Evolutionary conservation across 2,329 filamentous ascomycete genomes (phyloP).

Genomic region (Xylariaceae sp.): DNA sequence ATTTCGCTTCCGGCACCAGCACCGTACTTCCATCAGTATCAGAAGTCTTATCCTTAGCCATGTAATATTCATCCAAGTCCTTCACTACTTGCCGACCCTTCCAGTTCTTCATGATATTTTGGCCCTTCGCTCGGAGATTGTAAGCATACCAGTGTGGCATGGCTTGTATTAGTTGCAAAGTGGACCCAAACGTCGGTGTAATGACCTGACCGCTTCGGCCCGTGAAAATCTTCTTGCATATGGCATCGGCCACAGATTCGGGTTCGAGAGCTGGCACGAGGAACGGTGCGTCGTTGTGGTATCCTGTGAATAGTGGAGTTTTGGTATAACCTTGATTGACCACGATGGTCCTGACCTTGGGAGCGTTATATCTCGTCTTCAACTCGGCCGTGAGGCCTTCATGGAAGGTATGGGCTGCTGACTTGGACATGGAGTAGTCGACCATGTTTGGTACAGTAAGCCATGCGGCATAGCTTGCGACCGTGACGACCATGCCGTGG

Average conservation of each 20-base stretch:
- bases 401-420: constrained; percentile 63
- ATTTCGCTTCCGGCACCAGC: constrained; percentile 11
- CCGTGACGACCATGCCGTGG: constrained; percentile 62
- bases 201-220: constrained; percentile 64
- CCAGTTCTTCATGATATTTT: constrained; percentile 51
- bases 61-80: constrained; percentile 50
- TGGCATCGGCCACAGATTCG: constrained; percentile 67
- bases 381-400: constrained; percentile 61
- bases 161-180: constrained; percentile 52
- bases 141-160: constrained; percentile 70
- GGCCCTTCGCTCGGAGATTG: constrained; percentile 51
- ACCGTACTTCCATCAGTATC: constrained; percentile 19
- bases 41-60: constrained; percentile 25
- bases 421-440: constrained; percentile 65
- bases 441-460: constrained; percentile 59
- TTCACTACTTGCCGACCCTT: constrained; percentile 54
- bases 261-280: constrained; percentile 60
- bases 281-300: constrained; percentile 56
- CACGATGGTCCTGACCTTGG: constrained; percentile 65
- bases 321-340: constrained; percentile 68
- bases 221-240: constrained; percentile 64
- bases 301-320: constrained; percentile 65
- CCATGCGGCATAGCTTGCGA: constrained; percentile 62
- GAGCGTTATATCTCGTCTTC: constrained; percentile 58
- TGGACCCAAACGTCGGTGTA: constrained; percentile 52